These are phyloP conservation scores for Circinella umbellata DNA, from an alignment of 371 early-diverging fungal species.

Conservation along the genomic window DNA sequence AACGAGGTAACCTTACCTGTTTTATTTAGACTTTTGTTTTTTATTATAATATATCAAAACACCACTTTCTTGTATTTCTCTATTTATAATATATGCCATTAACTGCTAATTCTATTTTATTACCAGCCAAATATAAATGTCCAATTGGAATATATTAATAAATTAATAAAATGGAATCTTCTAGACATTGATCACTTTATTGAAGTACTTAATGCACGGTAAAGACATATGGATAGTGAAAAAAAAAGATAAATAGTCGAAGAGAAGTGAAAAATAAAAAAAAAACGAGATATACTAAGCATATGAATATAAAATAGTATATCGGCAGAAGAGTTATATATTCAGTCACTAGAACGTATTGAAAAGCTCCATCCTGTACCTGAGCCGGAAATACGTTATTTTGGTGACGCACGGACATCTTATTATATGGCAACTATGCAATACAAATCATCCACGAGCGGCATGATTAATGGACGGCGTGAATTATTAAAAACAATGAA, in stretches of 20 bases:
- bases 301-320: background rate
- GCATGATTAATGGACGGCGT: slow-evolving; percentile 12
- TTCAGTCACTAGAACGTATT: slow-evolving; percentile 17
- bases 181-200: slow-evolving; percentile 24
- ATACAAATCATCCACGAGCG: slow-evolving; percentile 6
- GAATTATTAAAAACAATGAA: slow-evolving; percentile 19
- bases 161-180: slow-evolving; percentile 21
- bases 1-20: background rate
- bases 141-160: slow-evolving; percentile 22
- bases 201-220: slow-evolving; percentile 18
- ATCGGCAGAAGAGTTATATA: slow-evolving; percentile 18
- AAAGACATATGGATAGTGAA: no score
- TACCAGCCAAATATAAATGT: slow-evolving; percentile 20
- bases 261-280: no score
- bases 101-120: background rate
- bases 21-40: no score
- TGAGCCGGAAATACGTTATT: slow-evolving; percentile 5
- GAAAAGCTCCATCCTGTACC: slow-evolving; percentile 11
- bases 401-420: slow-evolving; percentile 11
- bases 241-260: no score
- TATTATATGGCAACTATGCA: slow-evolving; percentile 13
- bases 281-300: no score
- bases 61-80: no score
- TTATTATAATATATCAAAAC: no score
- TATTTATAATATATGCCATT: no score